These are phyloP conservation scores for Camelina hispida DNA, from an alignment of 345 rosid species.

Conservation along the genomic window DNA sequence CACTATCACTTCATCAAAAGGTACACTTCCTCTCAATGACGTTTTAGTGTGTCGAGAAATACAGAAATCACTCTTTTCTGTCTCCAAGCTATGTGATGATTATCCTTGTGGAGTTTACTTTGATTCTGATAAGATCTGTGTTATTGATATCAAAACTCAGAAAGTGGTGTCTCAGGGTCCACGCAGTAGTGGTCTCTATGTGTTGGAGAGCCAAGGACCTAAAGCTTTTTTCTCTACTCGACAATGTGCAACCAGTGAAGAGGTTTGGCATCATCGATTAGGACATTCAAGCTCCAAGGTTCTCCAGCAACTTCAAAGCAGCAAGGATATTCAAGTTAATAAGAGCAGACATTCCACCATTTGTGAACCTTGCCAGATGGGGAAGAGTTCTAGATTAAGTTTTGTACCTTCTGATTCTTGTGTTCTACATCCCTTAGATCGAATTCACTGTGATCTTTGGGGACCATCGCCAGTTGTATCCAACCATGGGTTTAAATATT, in stretches of 20 bases:
- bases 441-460: background rate
- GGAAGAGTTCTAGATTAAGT: background rate
- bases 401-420: background rate
- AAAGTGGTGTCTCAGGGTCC: too few relatives aligned
- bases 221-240: background rate
- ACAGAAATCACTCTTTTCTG: too few relatives aligned
- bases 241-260: background rate
- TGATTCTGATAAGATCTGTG: too few relatives aligned
- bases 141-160: too few relatives aligned
- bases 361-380: background rate
- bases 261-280: background rate
- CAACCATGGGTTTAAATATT: background rate
- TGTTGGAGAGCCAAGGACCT: too few relatives aligned
- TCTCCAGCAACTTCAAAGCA: background rate
- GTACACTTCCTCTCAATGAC: too few relatives aligned
- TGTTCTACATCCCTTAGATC: background rate
- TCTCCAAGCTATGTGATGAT: too few relatives aligned
- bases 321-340: background rate
- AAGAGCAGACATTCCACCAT: background rate
- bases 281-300: background rate
- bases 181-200: too few relatives aligned
- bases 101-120: too few relatives aligned
- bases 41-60: too few relatives aligned
- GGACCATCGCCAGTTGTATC: background rate
- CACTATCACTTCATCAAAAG: too few relatives aligned